phyloP scores from a whole-genome alignment of 108 stramenopile genomes.

The Halocafeteria seosinensis region DNA sequence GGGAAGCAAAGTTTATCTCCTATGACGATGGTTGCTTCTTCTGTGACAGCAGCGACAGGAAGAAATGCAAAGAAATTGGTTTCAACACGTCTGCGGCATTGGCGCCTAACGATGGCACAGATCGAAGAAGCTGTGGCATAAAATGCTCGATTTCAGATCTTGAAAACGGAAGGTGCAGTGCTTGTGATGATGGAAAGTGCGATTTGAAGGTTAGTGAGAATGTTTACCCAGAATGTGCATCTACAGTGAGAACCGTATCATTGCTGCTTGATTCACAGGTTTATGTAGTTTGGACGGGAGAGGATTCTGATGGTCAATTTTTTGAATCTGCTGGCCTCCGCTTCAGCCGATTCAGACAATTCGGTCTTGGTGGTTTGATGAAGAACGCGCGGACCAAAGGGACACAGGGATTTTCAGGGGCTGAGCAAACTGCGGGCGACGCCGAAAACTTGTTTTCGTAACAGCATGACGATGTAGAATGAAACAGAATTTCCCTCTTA shows the following conservation, averaged over 20 bases:
- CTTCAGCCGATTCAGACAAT: neutral
- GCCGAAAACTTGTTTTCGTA: too few relatives aligned
- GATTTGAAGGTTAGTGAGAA: neutral
- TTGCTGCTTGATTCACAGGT: conserved; percentile 1
- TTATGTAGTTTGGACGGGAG: conserved; percentile 11
- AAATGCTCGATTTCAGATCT: neutral
- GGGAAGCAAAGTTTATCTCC: neutral
- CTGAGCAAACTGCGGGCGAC: too few relatives aligned
- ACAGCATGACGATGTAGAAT: too few relatives aligned
- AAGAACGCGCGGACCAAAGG: too few relatives aligned
- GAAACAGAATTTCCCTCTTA: too few relatives aligned
- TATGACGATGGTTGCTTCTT: conserved; percentile 14
- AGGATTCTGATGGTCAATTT: conserved; percentile 8
- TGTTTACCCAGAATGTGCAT: neutral
- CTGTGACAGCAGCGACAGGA: conserved; percentile 3
- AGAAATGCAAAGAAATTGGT: neutral
- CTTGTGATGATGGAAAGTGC: neutral
- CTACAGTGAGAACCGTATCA: neutral
- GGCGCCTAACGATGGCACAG: too few relatives aligned
- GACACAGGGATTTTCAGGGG: too few relatives aligned
- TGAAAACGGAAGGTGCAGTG: conserved; percentile 2
- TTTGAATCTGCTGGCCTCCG: neutral
- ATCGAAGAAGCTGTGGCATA: too few relatives aligned
- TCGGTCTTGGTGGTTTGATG: too few relatives aligned
- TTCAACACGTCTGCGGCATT: too few relatives aligned